Base-by-base conservation (phyloP, 2,329 filamentous ascomycete species). In the Ustulina deusta region DNA sequence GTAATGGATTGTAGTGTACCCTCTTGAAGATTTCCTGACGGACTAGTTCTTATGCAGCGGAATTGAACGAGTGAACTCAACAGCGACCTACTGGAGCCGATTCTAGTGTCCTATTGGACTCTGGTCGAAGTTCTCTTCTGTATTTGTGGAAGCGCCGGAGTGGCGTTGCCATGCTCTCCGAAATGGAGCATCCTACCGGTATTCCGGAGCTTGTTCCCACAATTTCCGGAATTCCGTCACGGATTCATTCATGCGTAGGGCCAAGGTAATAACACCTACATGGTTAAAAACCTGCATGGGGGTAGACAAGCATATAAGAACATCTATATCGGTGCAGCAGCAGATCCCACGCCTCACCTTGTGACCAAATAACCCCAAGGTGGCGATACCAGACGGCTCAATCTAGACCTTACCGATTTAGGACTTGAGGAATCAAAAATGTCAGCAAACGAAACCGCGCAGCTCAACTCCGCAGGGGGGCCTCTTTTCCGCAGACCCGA, bases 401-500 rank as follows among this genome's bases (percentile, higher is more conserved):
- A 17, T 25, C 44, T 27, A 61, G 29, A 32, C 4, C 13, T 57
- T 54, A 46, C 22, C 44, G 58, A 61, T 51, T 38, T 20, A 1
- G 13, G 36, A 52, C 6, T 20, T 29, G 9, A 32, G 9, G 3
- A 40, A 48, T 34, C 3, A 22, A 55, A 11, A n/a, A 69, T 65
- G 66, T 6, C 52, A 36, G 32, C 40, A 49, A 56, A 55, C 32
- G 63, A 62, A 38, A 32, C n/a, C 20, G 13, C 52, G 6, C 38
- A 22, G 17, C 56, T 71, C 17, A 46, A 61, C 17, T 69, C 63
- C 6, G n/a, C 56, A 5, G 65, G 71, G 22, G 65, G 65, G 1
- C 67, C 65, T 3, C 36, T 72, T 17, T 70, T 72, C 58, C 69
- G 69, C 25, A 63, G 49, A 27, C 65, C 62, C 7, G 69, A 58